Conservation (phyloP, 768 basidiomycete genomes). For the Collybiopsis luxurians region DNA sequence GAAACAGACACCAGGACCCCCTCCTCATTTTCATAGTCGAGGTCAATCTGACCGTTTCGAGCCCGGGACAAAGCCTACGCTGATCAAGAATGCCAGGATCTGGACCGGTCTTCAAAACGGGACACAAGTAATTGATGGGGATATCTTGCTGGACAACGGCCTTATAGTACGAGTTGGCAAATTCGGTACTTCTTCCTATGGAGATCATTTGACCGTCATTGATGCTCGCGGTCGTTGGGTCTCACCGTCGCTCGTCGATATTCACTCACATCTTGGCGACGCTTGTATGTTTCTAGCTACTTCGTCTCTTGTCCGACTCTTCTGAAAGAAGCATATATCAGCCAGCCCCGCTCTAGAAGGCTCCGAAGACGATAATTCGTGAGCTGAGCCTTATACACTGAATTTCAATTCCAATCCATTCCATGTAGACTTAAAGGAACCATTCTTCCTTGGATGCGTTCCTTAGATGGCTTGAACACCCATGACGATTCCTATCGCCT, state of each 20-base stretch:
- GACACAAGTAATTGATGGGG: slow-evolving; percentile 39
- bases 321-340: neutral
- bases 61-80: slow-evolving; percentile 38
- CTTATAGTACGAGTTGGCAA: slow-evolving; percentile 38
- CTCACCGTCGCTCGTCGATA: slow-evolving; percentile 47
- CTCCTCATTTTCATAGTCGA: slow-evolving; percentile 16
- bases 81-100: slow-evolving; percentile 55
- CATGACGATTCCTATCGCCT: slow-evolving; percentile 68
- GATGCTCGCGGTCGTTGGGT: slow-evolving; percentile 55
- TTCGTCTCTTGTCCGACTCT: neutral
- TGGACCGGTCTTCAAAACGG: slow-evolving; percentile 58
- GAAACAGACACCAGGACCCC: slow-evolving; percentile 42
- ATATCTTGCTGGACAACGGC: slow-evolving; percentile 46
- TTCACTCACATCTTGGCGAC: slow-evolving; percentile 50
- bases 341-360: slow-evolving; percentile 30
- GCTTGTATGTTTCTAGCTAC: neutral
- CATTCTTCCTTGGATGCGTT: slow-evolving; percentile 56
- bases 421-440: slow-evolving; percentile 26
- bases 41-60: slow-evolving; percentile 41
- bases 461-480: slow-evolving; percentile 73
- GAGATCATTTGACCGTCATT: slow-evolving; percentile 30
- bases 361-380: slow-evolving; percentile 53
- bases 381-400: slow-evolving; percentile 4
- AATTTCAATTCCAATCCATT: too few species aligned
- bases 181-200: slow-evolving; percentile 16